Evolutionary conservation across 306 rosid species (phyloP).

Genomic region (Cajanus cajan): DNA sequence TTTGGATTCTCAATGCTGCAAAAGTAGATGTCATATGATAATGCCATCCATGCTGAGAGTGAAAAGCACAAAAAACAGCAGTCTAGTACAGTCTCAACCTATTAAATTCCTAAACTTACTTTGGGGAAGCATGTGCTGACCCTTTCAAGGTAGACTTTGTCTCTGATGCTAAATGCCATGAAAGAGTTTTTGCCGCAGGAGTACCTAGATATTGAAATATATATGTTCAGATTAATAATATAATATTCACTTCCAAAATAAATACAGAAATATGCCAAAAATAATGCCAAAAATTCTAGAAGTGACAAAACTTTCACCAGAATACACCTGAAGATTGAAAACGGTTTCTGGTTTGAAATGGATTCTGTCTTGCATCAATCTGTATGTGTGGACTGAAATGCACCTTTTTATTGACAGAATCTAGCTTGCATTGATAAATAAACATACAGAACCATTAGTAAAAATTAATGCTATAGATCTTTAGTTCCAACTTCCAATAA

Average conservation of each 20-base stretch:
- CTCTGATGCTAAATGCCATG: slow-evolving; percentile 98
- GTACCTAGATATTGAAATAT: slow-evolving; percentile 43
- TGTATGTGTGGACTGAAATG: slow-evolving; percentile 86
- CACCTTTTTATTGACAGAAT: slow-evolving; percentile 84
- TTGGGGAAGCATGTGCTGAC: slow-evolving; percentile 48
- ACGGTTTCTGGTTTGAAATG: slow-evolving; percentile 64
- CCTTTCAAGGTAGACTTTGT: slow-evolving; percentile 85
- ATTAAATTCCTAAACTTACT: slow-evolving; percentile 43
- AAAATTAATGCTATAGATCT: slow-evolving; percentile 17
- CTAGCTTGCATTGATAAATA: slow-evolving; percentile 46
- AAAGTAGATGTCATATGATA: background rate
- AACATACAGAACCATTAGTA: slow-evolving; percentile 28
- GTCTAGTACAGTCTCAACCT: background rate
- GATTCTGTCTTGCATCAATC: slow-evolving; percentile 64
- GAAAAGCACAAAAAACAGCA: slow-evolving; percentile 12
- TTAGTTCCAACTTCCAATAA: background rate
- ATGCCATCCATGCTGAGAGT: slow-evolving; percentile 8
- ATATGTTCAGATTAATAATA: slow-evolving; percentile 1
- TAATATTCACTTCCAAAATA: background rate
- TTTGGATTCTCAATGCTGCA: slow-evolving; percentile 59
- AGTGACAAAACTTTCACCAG: slow-evolving; percentile 23
- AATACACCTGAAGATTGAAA: slow-evolving; percentile 73
- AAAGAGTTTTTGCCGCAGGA: slow-evolving; percentile 79
- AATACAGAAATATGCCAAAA: background rate
- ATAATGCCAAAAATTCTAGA: slow-evolving; percentile 16